Evolutionary conservation across 345 rosid genomes (phyloP), one percentile per base, ranked within the genome.

Genomic region (Eucalyptus grandis): DNA sequence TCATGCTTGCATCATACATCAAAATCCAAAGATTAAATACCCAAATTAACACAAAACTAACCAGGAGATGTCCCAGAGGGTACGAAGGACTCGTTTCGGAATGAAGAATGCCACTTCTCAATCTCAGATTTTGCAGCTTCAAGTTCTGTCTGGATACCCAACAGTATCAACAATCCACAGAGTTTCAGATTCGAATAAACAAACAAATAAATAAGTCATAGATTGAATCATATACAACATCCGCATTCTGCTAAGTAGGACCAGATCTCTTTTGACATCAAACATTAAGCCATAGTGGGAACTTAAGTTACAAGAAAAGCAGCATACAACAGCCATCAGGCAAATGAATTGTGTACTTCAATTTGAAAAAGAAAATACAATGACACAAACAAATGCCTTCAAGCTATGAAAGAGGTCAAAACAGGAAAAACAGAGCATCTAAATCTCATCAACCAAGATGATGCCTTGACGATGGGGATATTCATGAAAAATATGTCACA

Each of bases 71-170:
- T 91, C 88, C 97, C 99, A 43, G 93, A 54, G 10, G 97, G 96
- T 51, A 95, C 87, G 89, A 95, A 95, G 88, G 96, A 89, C 90
- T 96, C 98, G 31, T 93, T 96, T 93, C 88, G 95, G 93, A 97
- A 97, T n/a, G 97, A 93, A 89, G 96, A 92, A 90, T 93, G 96
- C 99, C 99, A 98, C 92, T 94, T 95, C 87, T 92, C 95, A 92
- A 97, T 95, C 93, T 95, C 97, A 56, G 93, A 88, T 92, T 95
- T 97, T 14, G 98, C 96, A 90, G 94, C 94, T 91, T 97, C 97
- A 91, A 97, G 99, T 88, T 96, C 98, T 22, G 87, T 54, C 98
- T 98, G 91, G 89, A 88, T 85, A 26, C 83, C 83, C 83, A 77
- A 77, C 47, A 2, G 9, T 40, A 77, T 77, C 46, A 77, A 40